A percentile compares a stretch with the other conserved stretches of the same genome.
These are phyloP conservation scores for Fusarium sarcochroum DNA, from an alignment of 2,329 filamentous ascomycete genomes.

Conservation along the genomic window DNA sequence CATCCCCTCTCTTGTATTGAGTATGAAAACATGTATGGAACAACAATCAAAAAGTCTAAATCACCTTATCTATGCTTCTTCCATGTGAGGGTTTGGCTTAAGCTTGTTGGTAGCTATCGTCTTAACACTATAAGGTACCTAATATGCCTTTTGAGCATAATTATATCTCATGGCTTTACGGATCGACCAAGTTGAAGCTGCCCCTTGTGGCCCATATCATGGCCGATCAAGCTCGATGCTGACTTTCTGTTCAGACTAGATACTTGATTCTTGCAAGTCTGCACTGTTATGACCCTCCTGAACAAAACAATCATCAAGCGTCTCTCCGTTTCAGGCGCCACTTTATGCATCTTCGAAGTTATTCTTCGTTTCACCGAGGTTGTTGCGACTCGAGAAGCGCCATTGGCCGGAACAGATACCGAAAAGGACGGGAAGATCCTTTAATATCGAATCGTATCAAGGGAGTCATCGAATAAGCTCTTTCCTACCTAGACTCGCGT, in stretches of 20 bases:
- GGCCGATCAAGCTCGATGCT: not conserved
- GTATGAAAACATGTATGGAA: constrained; percentile 41
- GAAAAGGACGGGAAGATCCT: too few species aligned
- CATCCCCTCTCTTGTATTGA: constrained; percentile 59
- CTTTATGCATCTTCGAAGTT: too few species aligned
- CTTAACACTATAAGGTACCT: not conserved
- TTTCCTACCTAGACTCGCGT: not conserved
- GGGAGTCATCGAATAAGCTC: not conserved
- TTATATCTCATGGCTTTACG: not conserved
- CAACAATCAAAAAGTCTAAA: constrained; percentile 30
- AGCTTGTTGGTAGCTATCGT: not conserved
- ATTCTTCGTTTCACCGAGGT: too few species aligned
- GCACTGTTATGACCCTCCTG: too few species aligned
- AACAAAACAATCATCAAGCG: too few species aligned
- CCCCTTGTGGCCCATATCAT: not conserved
- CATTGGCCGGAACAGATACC: not conserved
- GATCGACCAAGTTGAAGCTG: not conserved
- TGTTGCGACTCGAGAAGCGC: too few species aligned
- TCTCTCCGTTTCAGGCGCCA: too few species aligned
- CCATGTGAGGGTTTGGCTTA: not conserved
- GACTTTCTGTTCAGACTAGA: not conserved
- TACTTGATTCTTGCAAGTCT: too few species aligned
- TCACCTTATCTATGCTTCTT: not conserved
- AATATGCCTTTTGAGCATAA: not conserved
- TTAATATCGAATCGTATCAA: too few species aligned